Evolutionary conservation across 2,329 filamentous ascomycete genomes (phyloP), one percentile per base, ranked within the genome.

Genomic region (Rosellinia necatrix): DNA sequence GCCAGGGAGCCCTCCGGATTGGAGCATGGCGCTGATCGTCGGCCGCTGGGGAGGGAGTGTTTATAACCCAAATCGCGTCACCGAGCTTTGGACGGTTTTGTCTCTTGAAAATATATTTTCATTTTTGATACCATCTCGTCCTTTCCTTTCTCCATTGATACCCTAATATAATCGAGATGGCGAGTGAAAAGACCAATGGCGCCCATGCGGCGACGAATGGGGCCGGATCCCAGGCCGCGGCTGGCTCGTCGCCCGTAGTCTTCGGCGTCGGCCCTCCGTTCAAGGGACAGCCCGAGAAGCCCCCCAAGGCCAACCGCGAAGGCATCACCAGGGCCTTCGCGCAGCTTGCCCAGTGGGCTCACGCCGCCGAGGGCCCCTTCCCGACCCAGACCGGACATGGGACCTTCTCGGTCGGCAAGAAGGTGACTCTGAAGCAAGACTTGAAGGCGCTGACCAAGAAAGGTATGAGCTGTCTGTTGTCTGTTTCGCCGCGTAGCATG

Each of bases 351-450:
- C 72, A 75, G 40, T 56, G 75, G 15, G 65, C 75, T 32, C 65
- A 74, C 50, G 80, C 83, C 4, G 83, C 85, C 1, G 77, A 77
- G 55, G 75, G 83, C n/a, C 86, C 88, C 8, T 72, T 88, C 27
- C 86, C 88, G 0, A 84, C 76, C 1, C 79, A 88, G 64, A 80
- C 78, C 50, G 85, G 86, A 22, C 81, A 87, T 66, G 85, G 85
- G n/a, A 79, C 81, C 2, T 88, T 86, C 53, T 66, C 69, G 6
- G 69, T 76, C 1, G 73, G 74, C n/a, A 75, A 76, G 61, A 77
- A 80, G 12, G 79, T 80, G 0, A 78, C 80, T 1, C 63, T 87
- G 30, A 74, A 76, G 57, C 72, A 80, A 44, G 87, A 90, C 64
- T 62, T 90, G 44, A 83, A 77, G 60, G 72, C 79, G 4, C 70